Percentiles rank a stretch among this genome's conserved stretches.
phyloP scores from a whole-genome alignment of 2,329 filamentous ascomycete genomes.

The Conoideocrella luteorostrata region DNA sequence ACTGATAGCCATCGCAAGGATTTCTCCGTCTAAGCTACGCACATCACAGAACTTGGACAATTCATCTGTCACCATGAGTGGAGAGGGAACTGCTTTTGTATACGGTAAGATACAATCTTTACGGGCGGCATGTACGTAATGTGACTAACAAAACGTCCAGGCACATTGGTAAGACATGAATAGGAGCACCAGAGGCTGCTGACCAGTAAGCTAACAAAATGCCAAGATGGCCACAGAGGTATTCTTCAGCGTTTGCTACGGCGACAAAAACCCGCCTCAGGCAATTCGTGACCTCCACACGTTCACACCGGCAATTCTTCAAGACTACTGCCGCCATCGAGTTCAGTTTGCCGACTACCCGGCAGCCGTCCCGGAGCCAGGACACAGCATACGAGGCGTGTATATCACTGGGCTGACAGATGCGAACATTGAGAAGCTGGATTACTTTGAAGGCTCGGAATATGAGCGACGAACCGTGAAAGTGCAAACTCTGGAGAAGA shows the following conservation, averaged over 20 bases:
- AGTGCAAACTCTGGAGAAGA: slow-evolving; percentile 45
- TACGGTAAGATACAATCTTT: slow-evolving; percentile 37
- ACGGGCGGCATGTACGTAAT: background rate
- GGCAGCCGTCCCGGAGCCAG: slow-evolving; percentile 55
- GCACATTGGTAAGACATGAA: slow-evolving; percentile 27
- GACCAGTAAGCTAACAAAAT: slow-evolving; percentile 16
- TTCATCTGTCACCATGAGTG: slow-evolving; percentile 28
- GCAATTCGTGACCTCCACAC: slow-evolving; percentile 49
- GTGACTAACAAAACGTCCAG: slow-evolving; percentile 14
- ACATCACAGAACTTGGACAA: background rate
- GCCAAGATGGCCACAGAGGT: slow-evolving; percentile 73
- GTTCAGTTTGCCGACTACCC: slow-evolving; percentile 73
- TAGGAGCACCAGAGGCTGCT: background rate
- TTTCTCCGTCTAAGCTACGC: no score
- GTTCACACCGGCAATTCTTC: slow-evolving; percentile 69
- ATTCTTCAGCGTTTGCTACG: slow-evolving; percentile 79
- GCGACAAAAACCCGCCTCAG: slow-evolving; percentile 41
- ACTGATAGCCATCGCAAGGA: no score
- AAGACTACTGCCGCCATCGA: slow-evolving; percentile 62
- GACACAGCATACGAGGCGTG: slow-evolving; percentile 63
- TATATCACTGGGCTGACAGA: slow-evolving; percentile 73
- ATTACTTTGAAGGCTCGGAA: slow-evolving; percentile 74
- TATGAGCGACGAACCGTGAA: slow-evolving; percentile 54
- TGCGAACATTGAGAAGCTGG: slow-evolving; percentile 67
- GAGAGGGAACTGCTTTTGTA: slow-evolving; percentile 46